Evolutionary conservation across 306 rosid genomes (phyloP).

Genomic region (Trifolium pratense): DNA sequence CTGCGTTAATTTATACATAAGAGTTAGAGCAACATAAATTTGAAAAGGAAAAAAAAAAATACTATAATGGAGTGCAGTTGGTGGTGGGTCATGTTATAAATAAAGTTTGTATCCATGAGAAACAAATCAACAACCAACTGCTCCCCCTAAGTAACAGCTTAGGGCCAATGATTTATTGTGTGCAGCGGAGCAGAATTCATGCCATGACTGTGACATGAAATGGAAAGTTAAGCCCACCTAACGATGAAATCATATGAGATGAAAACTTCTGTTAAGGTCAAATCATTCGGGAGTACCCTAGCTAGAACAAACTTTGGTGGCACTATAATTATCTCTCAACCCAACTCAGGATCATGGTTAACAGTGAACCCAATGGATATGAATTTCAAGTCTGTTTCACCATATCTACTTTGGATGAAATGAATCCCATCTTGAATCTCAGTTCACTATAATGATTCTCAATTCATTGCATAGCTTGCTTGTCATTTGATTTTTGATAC

Average conservation of each 20-base stretch:
- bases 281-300: neutral
- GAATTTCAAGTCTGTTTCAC: no score
- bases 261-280: no score
- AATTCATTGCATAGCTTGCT: neutral
- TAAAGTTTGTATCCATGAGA: constrained; percentile 1
- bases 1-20: neutral
- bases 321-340: neutral
- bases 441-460: neutral
- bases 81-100: neutral
- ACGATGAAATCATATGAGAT: neutral
- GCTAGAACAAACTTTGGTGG: neutral
- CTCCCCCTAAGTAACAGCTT: constrained; percentile 5
- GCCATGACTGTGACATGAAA: neutral
- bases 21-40: constrained; percentile 11
- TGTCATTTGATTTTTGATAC: neutral
- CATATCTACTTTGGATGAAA: neutral
- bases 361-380: neutral
- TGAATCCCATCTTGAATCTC: neutral
- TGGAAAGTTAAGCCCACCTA: neutral
- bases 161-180: constrained; percentile 4
- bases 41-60: neutral
- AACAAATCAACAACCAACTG: constrained; percentile 16
- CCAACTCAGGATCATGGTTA: neutral
- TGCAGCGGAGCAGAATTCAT: constrained; percentile 22
- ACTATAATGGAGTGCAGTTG: neutral